Evolutionary conservation across 768 basidiomycete genomes (phyloP).

Genomic region (Mycena galopus): DNA sequence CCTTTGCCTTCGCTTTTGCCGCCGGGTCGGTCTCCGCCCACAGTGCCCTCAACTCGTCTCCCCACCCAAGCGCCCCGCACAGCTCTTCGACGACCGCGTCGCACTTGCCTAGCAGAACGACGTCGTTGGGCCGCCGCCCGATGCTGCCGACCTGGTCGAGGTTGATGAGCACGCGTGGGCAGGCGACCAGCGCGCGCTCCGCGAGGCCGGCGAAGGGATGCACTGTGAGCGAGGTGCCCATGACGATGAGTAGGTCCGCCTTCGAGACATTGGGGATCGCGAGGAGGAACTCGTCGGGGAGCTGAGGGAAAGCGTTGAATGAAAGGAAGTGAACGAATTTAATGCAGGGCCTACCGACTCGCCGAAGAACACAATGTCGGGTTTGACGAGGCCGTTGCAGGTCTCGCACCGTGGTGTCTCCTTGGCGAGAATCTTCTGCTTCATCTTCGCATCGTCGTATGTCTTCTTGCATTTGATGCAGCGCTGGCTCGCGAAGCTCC

Average conservation of each 20-base stretch:
- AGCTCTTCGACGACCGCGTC: constrained; percentile 76
- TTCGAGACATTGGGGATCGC: constrained; percentile 64
- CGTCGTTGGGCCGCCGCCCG: constrained; percentile 65
- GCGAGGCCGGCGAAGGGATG: constrained; percentile 90
- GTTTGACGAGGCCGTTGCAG: constrained; percentile 86
- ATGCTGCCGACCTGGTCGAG: constrained; percentile 84
- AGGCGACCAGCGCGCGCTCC: constrained; percentile 61
- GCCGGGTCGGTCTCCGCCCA: constrained; percentile 64
- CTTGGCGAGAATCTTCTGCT: constrained; percentile 68
- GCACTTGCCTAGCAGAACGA: constrained; percentile 77
- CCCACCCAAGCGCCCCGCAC: constrained; percentile 81
- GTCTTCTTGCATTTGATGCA: constrained; percentile 80
- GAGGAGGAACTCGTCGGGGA: constrained; percentile 77
- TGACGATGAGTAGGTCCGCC: constrained; percentile 91
- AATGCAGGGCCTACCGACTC: constrained; percentile 51
- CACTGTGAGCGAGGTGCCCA: constrained; percentile 91
- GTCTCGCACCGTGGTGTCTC: constrained; percentile 74
- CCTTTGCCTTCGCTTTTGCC: constrained; percentile 32
- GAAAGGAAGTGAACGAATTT: neutral
- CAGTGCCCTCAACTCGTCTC: constrained; percentile 64
- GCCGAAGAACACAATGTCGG: constrained; percentile 97
- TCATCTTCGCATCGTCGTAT: constrained; percentile 79
- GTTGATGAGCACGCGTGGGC: constrained; percentile 92
- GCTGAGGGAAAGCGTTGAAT: constrained; percentile 52
- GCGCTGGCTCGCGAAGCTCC: constrained; percentile 89